Base-by-base conservation (phyloP, 768 basidiomycete genomes). In the Auricularia cornea region DNA sequence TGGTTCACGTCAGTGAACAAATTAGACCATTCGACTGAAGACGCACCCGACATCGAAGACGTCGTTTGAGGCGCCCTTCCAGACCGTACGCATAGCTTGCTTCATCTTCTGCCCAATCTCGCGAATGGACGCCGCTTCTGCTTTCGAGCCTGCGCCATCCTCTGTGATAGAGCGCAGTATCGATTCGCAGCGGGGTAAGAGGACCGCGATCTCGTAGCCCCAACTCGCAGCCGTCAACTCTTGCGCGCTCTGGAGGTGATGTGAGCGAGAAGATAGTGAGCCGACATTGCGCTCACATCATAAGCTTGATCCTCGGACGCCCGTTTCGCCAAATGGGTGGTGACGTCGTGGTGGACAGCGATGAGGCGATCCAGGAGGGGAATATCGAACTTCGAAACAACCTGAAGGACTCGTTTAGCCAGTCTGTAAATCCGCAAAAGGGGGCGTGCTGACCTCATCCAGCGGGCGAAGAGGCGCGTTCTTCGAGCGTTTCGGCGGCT, bases 21-120 rank as follows among this genome's bases (percentile, higher is more conserved):
- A 6, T 40, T 3, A 8, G 2, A 18, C 29, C 14, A 30, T 40
- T 29, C n/a, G 60, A 23, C 33, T 30, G 59, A 10, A 10, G 20
- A 72, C 83, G 52, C 70, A 94, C 92, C 86, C 90, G 31, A 86
- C 81, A 71, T 93, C 89, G 63, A 96, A 97, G 2, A 96, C 83
- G 69, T 93, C 90, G 11, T 76, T 78, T 0, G 81, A 72, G 8
- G 81, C 77, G 52, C 86, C 86, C 62, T 84, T 84, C 90, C 94
- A 94, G 1, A 92, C 83, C 59, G 82, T 83, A 28, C 84, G 81
- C 59, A 95, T 72, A 1, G 90, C 85, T 4, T 68, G 70, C 72
- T 88, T 88, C 61, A 92, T 69, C 54, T 79, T 82, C 51, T 75
- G 72, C 20, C 84, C 86, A 67, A 92, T 83, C 1, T 73, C 66